Evolutionary conservation across 2,329 filamentous ascomycete genomes (phyloP), one percentile per base, ranked within the genome.

Genomic region (Sporothrix euskadiensis): DNA sequence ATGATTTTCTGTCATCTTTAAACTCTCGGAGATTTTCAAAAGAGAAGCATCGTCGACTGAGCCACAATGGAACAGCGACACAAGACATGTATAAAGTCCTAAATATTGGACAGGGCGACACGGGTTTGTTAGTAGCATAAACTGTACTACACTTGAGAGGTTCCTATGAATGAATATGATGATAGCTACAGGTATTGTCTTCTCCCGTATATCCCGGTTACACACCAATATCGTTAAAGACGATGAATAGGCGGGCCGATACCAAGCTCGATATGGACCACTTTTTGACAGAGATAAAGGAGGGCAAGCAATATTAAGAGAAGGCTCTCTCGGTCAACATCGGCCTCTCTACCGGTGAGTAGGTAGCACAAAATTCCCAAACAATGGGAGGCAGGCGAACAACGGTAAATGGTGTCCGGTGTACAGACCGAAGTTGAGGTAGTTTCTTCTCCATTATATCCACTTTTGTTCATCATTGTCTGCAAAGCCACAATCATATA

Each of bases 321-420:
- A 35, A 54, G 1, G 30, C 39, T 69, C 2, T 26, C 47, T 39
- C 2, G 47, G 47, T 56, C 8, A 14, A 3, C 12, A 49, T 68
- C 16, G 65, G 44, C 44, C 65, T 68, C 44, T 68, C 22, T 22
- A 32, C 16, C 35, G 35, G 41, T 35, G 14, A 49, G 26, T 41
- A 26, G n/a, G 61, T n/a, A 65, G 61, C 61, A 68, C 65, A 52
- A 52, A 68, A 35, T 52, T n/a, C 41, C 22, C 12, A 47, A 63
- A 59, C 30, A 30, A 47, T 47, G 39, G 39, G 22, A 26, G 39
- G 8, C 5, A 66, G n/a, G 61, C 22, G 61, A 66, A 22, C 12
- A 47, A 30, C 39, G 44, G 30, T 16, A 14, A 19, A 32, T 35
- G 8, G 14, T 68, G 5, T 26, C 44, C 65, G 44, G 19, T 35